These are phyloP conservation scores for Blastocystis sp. DNA, from an alignment of 352 stramenopile species.

Conservation along the genomic window DNA sequence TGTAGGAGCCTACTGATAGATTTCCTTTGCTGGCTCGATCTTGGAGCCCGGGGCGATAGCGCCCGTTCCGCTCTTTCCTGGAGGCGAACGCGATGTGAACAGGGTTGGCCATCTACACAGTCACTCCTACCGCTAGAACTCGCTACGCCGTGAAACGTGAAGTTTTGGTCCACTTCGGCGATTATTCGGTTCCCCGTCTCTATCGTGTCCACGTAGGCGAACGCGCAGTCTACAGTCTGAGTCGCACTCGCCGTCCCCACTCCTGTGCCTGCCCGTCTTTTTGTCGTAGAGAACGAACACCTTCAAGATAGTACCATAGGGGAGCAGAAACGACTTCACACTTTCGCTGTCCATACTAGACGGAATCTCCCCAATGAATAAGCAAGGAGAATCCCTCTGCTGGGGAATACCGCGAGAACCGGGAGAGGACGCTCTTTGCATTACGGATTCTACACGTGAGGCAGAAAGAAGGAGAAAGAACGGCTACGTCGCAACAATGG, in stretches of 20 bases:
- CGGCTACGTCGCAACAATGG: background rate
- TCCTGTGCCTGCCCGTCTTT: background rate
- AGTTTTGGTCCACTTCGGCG: background rate
- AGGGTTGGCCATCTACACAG: slow-evolving; percentile 38
- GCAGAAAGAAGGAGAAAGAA: background rate
- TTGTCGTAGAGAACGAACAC: background rate
- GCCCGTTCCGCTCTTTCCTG: background rate
- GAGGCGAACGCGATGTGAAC: slow-evolving; percentile 54
- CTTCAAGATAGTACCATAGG: background rate
- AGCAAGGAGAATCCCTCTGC: background rate
- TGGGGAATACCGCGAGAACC: background rate
- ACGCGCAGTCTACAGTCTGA: slow-evolving; percentile 33
- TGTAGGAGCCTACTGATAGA: background rate
- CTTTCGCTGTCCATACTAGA: slow-evolving; percentile 7
- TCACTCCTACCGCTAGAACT: background rate
- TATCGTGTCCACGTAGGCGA: slow-evolving; percentile 41
- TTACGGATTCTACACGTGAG: background rate
- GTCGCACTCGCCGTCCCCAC: background rate
- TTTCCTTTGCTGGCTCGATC: background rate
- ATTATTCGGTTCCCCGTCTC: slow-evolving; percentile 22
- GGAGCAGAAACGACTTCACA: slow-evolving; percentile 4
- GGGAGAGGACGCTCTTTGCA: background rate
- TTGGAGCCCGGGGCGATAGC: background rate
- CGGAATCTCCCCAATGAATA: slow-evolving; percentile 28
- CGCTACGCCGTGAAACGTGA: slow-evolving; percentile 6